phyloP scores from a whole-genome alignment of 2,329 filamentous ascomycete genomes.

The Aspergillus jensenii region DNA sequence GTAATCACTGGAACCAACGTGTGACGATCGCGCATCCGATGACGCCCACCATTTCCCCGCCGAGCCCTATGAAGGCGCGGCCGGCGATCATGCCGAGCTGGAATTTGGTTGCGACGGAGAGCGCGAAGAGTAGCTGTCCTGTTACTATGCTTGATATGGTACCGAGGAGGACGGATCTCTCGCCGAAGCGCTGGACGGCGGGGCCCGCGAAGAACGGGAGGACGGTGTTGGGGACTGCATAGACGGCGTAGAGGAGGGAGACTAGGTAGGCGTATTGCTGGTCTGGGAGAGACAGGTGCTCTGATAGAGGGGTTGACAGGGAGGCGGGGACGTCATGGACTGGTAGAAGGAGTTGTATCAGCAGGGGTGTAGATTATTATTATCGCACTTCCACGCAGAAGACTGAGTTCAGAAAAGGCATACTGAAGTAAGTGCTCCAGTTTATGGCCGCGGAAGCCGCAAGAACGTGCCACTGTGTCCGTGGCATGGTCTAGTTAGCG shows the following conservation, averaged over 20 bases:
- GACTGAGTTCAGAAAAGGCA: not conserved
- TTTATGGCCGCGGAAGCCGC: not conserved
- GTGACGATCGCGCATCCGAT: conserved; percentile 8
- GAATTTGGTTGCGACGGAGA: not conserved
- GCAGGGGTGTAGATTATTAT: not conserved
- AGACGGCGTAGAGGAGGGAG: conserved; percentile 5
- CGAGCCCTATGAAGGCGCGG: conserved; percentile 6
- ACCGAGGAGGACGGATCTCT: not conserved
- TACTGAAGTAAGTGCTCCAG: conserved; percentile 2
- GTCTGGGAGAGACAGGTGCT: conserved; percentile 1
- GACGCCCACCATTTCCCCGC: conserved; percentile 6
- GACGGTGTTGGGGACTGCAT: conserved; percentile 2
- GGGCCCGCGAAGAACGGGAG: conserved; percentile 3
- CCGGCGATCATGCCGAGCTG: conserved; percentile 2
- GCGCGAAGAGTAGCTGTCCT: conserved; percentile 5
- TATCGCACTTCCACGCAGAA: not conserved
- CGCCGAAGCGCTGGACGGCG: conserved; percentile 6
- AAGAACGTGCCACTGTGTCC: conserved; percentile 4
- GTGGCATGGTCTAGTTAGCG: not conserved
- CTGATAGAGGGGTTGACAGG: not conserved
- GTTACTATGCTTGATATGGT: not conserved
- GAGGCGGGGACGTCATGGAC: conserved; percentile 6
- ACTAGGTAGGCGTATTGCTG: conserved; percentile 3
- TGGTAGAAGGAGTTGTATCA: not conserved
- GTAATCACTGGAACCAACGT: conserved; percentile 7